These are phyloP conservation scores for Talaromyces sp. DNA, from an alignment of 2,329 filamentous ascomycete species.

Conservation along the genomic window DNA sequence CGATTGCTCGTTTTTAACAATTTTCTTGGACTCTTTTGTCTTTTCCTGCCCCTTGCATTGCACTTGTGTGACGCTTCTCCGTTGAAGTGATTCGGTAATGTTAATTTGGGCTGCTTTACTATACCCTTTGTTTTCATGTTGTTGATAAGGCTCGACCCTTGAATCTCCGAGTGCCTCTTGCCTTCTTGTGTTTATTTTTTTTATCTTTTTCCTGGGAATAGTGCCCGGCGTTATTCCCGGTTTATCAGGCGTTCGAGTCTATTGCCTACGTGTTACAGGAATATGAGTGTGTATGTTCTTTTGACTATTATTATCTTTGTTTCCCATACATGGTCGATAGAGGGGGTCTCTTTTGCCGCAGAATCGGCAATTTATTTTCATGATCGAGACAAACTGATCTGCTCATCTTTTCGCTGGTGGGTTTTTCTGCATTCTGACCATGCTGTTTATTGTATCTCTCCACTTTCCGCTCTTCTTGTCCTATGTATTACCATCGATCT, in stretches of 20 bases:
- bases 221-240: conserved; percentile 15
- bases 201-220: conserved; percentile 7
- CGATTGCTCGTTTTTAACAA: neutral
- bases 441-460: neutral
- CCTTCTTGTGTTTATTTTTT: conserved; percentile 12
- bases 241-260: conserved; percentile 20
- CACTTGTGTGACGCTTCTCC: conserved; percentile 17
- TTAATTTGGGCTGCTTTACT: conserved; percentile 35
- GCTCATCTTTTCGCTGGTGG: conserved; percentile 4
- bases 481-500: conserved; percentile 16
- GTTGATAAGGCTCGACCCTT: conserved; percentile 27
- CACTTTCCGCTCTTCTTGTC: neutral
- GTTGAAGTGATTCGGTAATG: conserved; percentile 28
- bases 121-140: conserved; percentile 39
- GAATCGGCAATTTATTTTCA: conserved; percentile 13
- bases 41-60: conserved; percentile 22
- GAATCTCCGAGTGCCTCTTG: neutral
- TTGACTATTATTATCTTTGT: conserved; percentile 1
- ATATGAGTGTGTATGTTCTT: conserved; percentile 25
- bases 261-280: conserved; percentile 16
- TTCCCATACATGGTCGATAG: conserved; percentile 25
- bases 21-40: conserved; percentile 7
- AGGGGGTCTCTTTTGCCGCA: conserved; percentile 12
- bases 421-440: conserved; percentile 1
- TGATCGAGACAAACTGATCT: conserved; percentile 8